Conservation (phyloP, 2,329 filamentous ascomycete species). For the Epicoccum sorghinum region DNA sequence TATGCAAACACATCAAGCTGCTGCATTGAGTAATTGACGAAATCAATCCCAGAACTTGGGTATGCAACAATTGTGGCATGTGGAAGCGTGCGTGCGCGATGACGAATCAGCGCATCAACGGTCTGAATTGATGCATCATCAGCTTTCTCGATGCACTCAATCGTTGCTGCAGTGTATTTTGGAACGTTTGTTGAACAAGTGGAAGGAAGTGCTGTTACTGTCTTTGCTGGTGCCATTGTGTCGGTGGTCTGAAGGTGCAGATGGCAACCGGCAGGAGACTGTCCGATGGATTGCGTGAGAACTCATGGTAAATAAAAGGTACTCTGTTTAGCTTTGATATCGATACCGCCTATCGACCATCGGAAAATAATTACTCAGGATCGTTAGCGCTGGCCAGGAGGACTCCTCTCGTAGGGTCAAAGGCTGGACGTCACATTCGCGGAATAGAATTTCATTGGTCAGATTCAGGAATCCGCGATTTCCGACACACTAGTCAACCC, state of each 20-base stretch:
- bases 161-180: constrained; percentile 1
- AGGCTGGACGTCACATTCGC: no score
- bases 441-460: no score
- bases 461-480: no score
- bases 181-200: constrained; percentile 2
- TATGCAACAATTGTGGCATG: constrained; percentile 52
- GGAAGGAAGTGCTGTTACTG: constrained; percentile 18
- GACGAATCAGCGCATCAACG: constrained; percentile 50
- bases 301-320: not conserved
- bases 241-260: no score
- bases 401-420: no score
- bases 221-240: constrained; percentile 27
- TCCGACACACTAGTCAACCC: no score
- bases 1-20: constrained; percentile 54
- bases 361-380: no score
- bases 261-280: not conserved
- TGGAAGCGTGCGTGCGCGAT: constrained; percentile 44
- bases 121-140: constrained; percentile 31
- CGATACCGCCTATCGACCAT: no score
- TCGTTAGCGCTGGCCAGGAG: no score
- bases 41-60: constrained; percentile 52
- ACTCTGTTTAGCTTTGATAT: no score
- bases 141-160: not conserved
- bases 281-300: not conserved
- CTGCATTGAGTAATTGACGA: constrained; percentile 55